A percentile compares a stretch with the other conserved stretches of the same genome.
These are phyloP conservation scores for Kernera saxatilis DNA, from an alignment of 345 rosid genomes.

Conservation along the genomic window DNA sequence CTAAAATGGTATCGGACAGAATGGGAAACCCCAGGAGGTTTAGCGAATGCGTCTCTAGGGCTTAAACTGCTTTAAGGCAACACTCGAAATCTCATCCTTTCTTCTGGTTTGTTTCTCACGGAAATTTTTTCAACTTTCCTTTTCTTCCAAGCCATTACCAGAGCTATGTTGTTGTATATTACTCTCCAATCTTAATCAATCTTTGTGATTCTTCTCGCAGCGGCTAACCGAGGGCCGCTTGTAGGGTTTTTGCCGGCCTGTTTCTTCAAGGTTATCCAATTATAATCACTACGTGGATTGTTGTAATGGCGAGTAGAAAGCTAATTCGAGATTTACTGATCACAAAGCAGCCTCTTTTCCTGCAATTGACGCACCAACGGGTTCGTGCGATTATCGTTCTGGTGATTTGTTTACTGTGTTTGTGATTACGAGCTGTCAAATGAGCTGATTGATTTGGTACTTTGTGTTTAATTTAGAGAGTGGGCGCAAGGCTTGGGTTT, in stretches of 20 bases:
- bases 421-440: slow-evolving; percentile 3
- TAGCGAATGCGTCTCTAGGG: slow-evolving; percentile 5
- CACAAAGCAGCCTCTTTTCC: slow-evolving; percentile 42
- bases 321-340: slow-evolving; percentile 62
- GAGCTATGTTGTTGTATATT: background rate
- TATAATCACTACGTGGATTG: background rate
- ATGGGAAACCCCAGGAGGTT: slow-evolving; percentile 16
- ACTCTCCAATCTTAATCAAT: background rate
- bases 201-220: background rate
- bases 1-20: background rate
- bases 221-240: background rate
- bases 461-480: slow-evolving; percentile 36
- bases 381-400: slow-evolving; percentile 24
- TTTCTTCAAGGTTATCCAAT: background rate
- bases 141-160: background rate
- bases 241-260: background rate
- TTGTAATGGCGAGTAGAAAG: slow-evolving; percentile 71
- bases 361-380: slow-evolving; percentile 38
- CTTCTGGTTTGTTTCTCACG: slow-evolving; percentile 16
- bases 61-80: slow-evolving; percentile 2
- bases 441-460: background rate
- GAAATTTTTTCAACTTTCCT: background rate
- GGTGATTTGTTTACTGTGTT: background rate
- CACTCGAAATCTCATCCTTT: background rate
- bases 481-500: slow-evolving; percentile 35